Conservation (phyloP, 1,139 yeast species). For the Sugiyamaella neomexicana region DNA sequence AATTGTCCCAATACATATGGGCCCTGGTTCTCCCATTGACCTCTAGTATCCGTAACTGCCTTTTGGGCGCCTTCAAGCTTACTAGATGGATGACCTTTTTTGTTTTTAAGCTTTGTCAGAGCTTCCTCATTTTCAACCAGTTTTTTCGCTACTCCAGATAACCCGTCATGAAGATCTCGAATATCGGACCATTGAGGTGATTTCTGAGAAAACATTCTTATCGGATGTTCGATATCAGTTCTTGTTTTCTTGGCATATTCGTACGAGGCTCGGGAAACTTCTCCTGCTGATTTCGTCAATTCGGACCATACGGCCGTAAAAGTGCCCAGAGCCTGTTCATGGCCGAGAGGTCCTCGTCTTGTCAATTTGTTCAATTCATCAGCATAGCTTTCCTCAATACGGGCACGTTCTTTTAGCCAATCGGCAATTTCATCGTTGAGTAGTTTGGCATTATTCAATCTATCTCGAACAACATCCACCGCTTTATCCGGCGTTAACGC, state of each 20-base stretch:
- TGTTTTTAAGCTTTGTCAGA: slow-evolving; percentile 27
- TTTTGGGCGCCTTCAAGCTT: slow-evolving; percentile 31
- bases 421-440: slow-evolving; percentile 40
- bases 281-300: slow-evolving; percentile 34
- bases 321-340: slow-evolving; percentile 35
- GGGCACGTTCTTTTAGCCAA: slow-evolving; percentile 42
- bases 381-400: slow-evolving; percentile 41
- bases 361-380: slow-evolving; percentile 40
- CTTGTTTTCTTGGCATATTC: slow-evolving; percentile 37
- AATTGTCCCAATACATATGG: slow-evolving; percentile 76
- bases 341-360: slow-evolving; percentile 23
- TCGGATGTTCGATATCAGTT: slow-evolving; percentile 39
- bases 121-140: slow-evolving; percentile 30
- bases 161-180: slow-evolving; percentile 35
- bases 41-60: slow-evolving; percentile 31
- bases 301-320: slow-evolving; percentile 39
- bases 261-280: slow-evolving; percentile 35
- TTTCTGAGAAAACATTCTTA: slow-evolving; percentile 31
- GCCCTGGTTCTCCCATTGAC: slow-evolving; percentile 71
- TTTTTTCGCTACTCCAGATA: slow-evolving; percentile 33
- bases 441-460: slow-evolving; percentile 35
- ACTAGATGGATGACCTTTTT: slow-evolving; percentile 14
- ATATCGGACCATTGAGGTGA: slow-evolving; percentile 37
- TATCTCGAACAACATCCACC: slow-evolving; percentile 37
- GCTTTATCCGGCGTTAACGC: slow-evolving; percentile 37